These are phyloP conservation scores for Lichtheimia hyalospora DNA, from an alignment of 371 early-diverging fungal species.

Conservation along the genomic window DNA sequence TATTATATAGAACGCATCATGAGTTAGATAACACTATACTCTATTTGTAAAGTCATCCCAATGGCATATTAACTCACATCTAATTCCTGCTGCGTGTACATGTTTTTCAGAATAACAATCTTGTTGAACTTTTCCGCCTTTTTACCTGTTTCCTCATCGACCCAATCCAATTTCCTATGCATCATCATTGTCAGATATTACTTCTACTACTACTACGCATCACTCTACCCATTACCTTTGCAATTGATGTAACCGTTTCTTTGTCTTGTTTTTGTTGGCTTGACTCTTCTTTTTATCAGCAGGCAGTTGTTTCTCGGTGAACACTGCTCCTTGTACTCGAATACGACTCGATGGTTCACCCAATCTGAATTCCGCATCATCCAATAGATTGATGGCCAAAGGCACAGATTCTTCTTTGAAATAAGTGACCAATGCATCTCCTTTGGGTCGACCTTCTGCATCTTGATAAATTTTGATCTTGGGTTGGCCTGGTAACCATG, in stretches of 20 bases:
- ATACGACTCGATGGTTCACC: slow-evolving; percentile 62
- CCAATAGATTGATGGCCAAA: slow-evolving; percentile 81
- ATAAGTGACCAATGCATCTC: slow-evolving; percentile 90
- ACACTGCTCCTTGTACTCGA: slow-evolving; percentile 75
- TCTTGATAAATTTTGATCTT: slow-evolving; percentile 89
- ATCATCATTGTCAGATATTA: background rate
- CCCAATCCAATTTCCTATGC: slow-evolving; percentile 88
- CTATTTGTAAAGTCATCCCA: background rate
- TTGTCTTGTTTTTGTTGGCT: slow-evolving; percentile 64
- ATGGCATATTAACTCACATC: slow-evolving; percentile 51
- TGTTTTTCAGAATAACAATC: slow-evolving; percentile 89
- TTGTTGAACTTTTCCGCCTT: slow-evolving; percentile 75
- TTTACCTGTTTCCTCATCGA: slow-evolving; percentile 74
- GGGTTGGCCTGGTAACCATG: slow-evolving; percentile 64
- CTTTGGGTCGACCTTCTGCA: slow-evolving; percentile 69
- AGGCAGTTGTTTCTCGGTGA: slow-evolving; percentile 59
- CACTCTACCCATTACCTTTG: slow-evolving; percentile 55
- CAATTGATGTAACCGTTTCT: slow-evolving; percentile 61
- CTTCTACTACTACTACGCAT: background rate
- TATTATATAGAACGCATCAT: slow-evolving; percentile 19
- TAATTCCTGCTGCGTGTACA: slow-evolving; percentile 90
- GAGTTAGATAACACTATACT: no score
- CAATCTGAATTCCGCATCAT: slow-evolving; percentile 79
- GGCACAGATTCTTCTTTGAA: slow-evolving; percentile 88
- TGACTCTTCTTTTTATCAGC: slow-evolving; percentile 32